phyloP scores from a whole-genome alignment of 768 basidiomycete genomes.

The Termitomyces sp. region DNA sequence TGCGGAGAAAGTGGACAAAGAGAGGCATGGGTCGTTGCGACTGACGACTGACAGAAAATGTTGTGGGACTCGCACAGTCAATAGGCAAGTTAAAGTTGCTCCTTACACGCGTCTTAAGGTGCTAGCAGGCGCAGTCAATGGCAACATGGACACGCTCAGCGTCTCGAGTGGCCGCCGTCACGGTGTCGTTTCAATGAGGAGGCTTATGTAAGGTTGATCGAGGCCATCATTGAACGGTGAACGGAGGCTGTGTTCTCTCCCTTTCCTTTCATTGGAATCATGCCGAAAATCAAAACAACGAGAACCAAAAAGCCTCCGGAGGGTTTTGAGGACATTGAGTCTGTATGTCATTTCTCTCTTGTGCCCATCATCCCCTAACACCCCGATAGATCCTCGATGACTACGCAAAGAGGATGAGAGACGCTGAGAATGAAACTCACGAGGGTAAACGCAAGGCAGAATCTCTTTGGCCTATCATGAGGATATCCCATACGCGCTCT shows the following conservation, averaged over 20 bases:
- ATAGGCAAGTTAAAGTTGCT: neutral
- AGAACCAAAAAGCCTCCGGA: slow-evolving; percentile 94
- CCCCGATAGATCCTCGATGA: slow-evolving; percentile 82
- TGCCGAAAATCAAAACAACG: slow-evolving; percentile 92
- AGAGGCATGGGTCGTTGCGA: slow-evolving; percentile 48
- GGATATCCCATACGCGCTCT: slow-evolving; percentile 93
- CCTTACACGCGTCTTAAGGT: slow-evolving; percentile 9
- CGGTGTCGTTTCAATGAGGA: slow-evolving; percentile 10
- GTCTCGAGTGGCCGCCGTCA: slow-evolving; percentile 3
- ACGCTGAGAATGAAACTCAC: slow-evolving; percentile 97
- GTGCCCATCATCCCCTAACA: neutral
- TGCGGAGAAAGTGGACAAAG: slow-evolving; percentile 61
- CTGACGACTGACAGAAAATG: neutral
- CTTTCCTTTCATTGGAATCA: slow-evolving; percentile 27
- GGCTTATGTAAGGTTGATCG: slow-evolving; percentile 13
- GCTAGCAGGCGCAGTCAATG: slow-evolving; percentile 2
- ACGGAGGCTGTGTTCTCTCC: neutral
- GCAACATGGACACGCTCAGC: slow-evolving; percentile 8
- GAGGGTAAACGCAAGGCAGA: slow-evolving; percentile 96
- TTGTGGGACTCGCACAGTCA: neutral
- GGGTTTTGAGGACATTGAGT: slow-evolving; percentile 92
- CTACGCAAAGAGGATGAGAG: slow-evolving; percentile 98
- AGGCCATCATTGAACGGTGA: slow-evolving; percentile 3
- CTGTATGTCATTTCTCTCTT: slow-evolving; percentile 34
- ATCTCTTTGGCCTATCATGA: slow-evolving; percentile 97